Conservation (phyloP, 1,284 basidiomycete genomes). For the Takashimella koratensis region DNA sequence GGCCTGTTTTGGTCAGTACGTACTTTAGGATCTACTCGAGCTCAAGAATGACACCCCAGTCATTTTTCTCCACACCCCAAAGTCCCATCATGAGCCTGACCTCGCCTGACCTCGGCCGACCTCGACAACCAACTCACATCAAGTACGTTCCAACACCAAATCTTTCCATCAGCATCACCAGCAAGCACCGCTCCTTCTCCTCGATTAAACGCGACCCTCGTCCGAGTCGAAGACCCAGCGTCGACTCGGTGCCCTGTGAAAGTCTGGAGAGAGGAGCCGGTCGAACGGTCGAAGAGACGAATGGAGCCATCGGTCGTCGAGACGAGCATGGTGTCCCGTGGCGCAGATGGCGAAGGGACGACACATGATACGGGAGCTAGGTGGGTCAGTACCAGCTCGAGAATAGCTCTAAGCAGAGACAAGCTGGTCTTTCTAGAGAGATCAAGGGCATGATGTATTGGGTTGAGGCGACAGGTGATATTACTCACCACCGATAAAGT, state of each 20-base stretch:
- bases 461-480: not conserved
- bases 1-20: slow-evolving; percentile 7
- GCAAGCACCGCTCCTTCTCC: slow-evolving; percentile 76
- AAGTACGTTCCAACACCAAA: slow-evolving; percentile 91
- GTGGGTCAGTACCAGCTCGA: not conserved
- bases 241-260: slow-evolving; percentile 64
- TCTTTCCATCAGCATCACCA: slow-evolving; percentile 81
- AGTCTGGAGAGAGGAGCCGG: slow-evolving; percentile 76
- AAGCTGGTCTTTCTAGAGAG: not conserved
- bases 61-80: no score
- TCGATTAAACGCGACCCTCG: slow-evolving; percentile 75
- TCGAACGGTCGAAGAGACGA: slow-evolving; percentile 77
- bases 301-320: slow-evolving; percentile 78
- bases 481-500: slow-evolving; percentile 82
- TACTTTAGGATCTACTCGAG: slow-evolving; percentile 69
- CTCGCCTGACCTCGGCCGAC: slow-evolving; percentile 49
- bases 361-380: slow-evolving; percentile 76
- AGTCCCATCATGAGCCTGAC: no score
- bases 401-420: no score
- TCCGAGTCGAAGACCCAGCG: slow-evolving; percentile 57
- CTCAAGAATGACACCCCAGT: no score
- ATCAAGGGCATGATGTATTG: not conserved
- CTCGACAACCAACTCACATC: slow-evolving; percentile 58
- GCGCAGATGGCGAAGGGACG: slow-evolving; percentile 56
- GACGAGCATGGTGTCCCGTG: slow-evolving; percentile 70